Evolutionary conservation across 2,329 filamentous ascomycete species (phyloP), one percentile per base, ranked within the genome.

Genomic region (Alternaria postmessia): DNA sequence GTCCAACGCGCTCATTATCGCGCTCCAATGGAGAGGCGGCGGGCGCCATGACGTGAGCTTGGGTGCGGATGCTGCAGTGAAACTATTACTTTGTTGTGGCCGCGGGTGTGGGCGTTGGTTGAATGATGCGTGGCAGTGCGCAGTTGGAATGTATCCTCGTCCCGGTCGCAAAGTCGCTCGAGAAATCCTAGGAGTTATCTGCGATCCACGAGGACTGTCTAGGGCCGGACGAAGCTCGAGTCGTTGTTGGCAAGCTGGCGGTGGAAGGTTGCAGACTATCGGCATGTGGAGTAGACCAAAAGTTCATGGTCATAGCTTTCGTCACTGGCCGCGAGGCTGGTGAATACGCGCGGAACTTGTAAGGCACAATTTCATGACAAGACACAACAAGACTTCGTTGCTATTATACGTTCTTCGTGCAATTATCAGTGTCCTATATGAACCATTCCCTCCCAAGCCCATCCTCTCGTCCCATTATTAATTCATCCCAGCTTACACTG

Each of bases 1-100:
- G 87, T 14, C 84, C 82, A 41, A 81, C 68, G 42, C 71, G 71
- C 12, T 68, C 72, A 47, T 54, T 57, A 28, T 65, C 68, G 46
- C 64, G 65, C n/a, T 71, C 68, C 5, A 66, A 63, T 7, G 71
- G 68, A 7, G 69, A 70, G 34, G 69, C 62, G 46, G 73, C 65
- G 32, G 75, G 72, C 56, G 75, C 74, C 76, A 78, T 78, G n/a
- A 30, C 32, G 14, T 43, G 44, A 14, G 57, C 36, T 39, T 28
- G 32, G 30, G 20, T n/a, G 5, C 18, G 24, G 46, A 57, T 42
- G 6, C 16, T 22, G 48, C 43, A 16, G 20, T 32, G 14, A 5
- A 28, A n/a, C 26, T 22, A 16, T 47, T 34, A 34, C 8, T 20
- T 32, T 24, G 44, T 22, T 42, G 51, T 38, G 5, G 18, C 20